Base-by-base conservation (phyloP, 257 asterid genomes). In the Rauvolfia tetraphylla region DNA sequence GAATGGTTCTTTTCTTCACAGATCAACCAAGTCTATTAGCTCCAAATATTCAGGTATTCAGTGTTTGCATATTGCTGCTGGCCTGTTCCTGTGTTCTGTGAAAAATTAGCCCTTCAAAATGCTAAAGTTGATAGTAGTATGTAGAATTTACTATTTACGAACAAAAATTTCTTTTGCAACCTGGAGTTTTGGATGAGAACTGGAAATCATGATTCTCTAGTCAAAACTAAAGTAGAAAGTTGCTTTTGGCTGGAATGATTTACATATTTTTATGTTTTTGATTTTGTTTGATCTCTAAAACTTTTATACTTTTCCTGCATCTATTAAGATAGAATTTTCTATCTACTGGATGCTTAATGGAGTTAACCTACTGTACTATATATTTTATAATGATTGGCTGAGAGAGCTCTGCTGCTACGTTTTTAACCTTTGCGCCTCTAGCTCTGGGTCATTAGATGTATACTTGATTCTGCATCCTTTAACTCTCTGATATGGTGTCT, bases 1-100 rank as follows among this genome's bases (percentile, higher is more conserved):
- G 99, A 84, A 95, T 91, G 98, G 96, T 88, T 74, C 92, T 95
- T 71, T 95, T 95, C 87, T 95, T 95, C 78, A 89, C 97, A 48
- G 99, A 95, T 80, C 99, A 95, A 84, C 99, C 99, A 78, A 95
- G 98, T 87, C 81, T 95, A 81, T 84, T 95, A 85, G 99, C 99
- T 83, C 99, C 99, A 79, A 95, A 93, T 87, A 91, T 95, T 82
- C 99, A 95, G 99, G 99, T 95, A 67, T 38, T 80, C 22, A 49
- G 42, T 36, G 49, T 72, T 51, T 3, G 14, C 39, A 53, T 54
- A 27, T 72, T 34, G 20, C 31, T 76, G 46, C 8, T 41, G 46
- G 46, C n/a, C 22, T 34, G 3, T 34, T 44, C 36, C 13, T 23
- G 10, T 41, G 57, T 58, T 77, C 4, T 36, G 15, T 22, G 42